Evolutionary conservation across 2,329 filamentous ascomycete species (phyloP).

Genomic region (Malbranchea zuffiana): DNA sequence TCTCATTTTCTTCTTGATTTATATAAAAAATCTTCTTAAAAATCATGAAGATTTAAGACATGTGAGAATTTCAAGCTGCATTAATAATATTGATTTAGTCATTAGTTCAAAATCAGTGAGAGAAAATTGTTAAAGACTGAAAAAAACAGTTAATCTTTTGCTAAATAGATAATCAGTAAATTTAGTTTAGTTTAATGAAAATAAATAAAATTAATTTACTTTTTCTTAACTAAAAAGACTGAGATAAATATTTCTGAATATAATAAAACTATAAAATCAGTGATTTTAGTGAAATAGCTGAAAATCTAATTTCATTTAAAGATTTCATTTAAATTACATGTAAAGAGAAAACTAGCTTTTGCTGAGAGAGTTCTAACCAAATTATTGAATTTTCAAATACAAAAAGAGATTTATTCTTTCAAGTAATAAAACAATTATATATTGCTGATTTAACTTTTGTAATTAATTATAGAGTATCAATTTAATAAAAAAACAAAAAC

Average conservation of each 20-base stretch:
- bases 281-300: conserved; percentile 6
- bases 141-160: neutral
- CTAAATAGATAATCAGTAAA: neutral
- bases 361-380: conserved; percentile 7
- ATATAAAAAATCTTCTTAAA: no score
- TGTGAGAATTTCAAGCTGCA: conserved; percentile 5
- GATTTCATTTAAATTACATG: conserved; percentile 8
- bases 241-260: neutral
- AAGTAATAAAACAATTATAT: conserved; percentile 8
- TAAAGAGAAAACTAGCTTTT: conserved; percentile 3
- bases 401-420: conserved; percentile 4
- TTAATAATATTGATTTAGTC: conserved; percentile 5
- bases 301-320: conserved; percentile 7
- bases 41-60: no score
- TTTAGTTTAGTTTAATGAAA: conserved; percentile 5
- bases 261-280: neutral
- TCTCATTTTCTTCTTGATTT: no score
- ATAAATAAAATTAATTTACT: conserved; percentile 7
- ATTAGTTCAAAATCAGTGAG: neutral
- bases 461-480: conserved; percentile 6
- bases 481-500: conserved; percentile 8
- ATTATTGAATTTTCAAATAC: conserved; percentile 5
- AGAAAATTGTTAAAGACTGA: conserved; percentile 1
- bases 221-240: neutral
- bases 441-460: conserved; percentile 7